phyloP scores from a whole-genome alignment of 2,329 filamentous ascomycete species.

The Metarhizium anisopliae region DNA sequence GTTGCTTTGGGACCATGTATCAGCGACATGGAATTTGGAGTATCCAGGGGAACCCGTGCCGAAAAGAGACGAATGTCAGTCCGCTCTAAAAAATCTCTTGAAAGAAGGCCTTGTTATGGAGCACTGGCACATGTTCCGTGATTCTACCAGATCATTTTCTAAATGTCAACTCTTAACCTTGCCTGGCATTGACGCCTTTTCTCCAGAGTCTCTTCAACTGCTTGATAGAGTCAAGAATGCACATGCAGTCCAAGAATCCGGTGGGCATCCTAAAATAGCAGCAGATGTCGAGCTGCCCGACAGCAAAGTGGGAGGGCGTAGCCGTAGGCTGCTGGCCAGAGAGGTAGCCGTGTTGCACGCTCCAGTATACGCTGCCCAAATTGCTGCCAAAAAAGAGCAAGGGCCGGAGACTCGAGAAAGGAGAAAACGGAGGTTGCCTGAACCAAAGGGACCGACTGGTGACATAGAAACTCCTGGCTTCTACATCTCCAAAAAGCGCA shows the following conservation, averaged over 20 bases:
- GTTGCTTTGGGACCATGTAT: slow-evolving; percentile 38
- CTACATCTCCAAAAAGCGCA: background rate
- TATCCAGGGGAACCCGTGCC: slow-evolving; percentile 32
- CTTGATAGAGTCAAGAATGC: slow-evolving; percentile 38
- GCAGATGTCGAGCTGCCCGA: slow-evolving; percentile 1
- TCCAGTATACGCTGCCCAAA: slow-evolving; percentile 38
- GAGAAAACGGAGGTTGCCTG: slow-evolving; percentile 8
- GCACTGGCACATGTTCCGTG: slow-evolving; percentile 36
- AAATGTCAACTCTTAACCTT: slow-evolving; percentile 36
- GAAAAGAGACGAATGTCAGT: slow-evolving; percentile 28
- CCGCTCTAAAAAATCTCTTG: slow-evolving; percentile 29
- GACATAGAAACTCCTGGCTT: background rate
- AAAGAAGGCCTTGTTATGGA: slow-evolving; percentile 26
- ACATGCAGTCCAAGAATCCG: slow-evolving; percentile 19
- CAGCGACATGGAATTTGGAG: slow-evolving; percentile 33
- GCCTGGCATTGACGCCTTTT: slow-evolving; percentile 32
- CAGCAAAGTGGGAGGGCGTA: slow-evolving; percentile 21
- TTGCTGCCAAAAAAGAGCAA: slow-evolving; percentile 21
- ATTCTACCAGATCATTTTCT: slow-evolving; percentile 29
- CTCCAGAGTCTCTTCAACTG: slow-evolving; percentile 30
- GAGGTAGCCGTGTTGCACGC: slow-evolving; percentile 41
- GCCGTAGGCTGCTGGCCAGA: slow-evolving; percentile 23
- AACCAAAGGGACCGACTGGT: background rate
- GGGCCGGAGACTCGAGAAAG: slow-evolving; percentile 13
- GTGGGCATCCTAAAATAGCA: background rate